phyloP scores from a whole-genome alignment of 2,329 filamentous ascomycete genomes.

The Elsinoe perseae region DNA sequence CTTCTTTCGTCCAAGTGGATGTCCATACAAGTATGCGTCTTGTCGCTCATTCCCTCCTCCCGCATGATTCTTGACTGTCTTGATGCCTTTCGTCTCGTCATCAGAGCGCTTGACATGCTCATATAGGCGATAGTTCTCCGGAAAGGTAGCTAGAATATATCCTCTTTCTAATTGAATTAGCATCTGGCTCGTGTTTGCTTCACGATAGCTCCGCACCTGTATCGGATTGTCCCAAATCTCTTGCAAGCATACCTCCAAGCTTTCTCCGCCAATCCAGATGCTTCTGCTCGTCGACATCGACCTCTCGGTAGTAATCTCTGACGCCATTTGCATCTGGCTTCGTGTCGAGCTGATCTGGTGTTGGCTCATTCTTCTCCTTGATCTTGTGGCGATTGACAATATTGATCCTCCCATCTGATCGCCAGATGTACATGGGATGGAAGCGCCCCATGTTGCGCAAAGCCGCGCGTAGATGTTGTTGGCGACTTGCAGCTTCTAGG shows the following conservation, averaged over 20 bases:
- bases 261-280: slow-evolving; percentile 52
- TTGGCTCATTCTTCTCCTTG: slow-evolving; percentile 46
- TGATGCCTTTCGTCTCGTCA: slow-evolving; percentile 36
- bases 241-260: slow-evolving; percentile 50
- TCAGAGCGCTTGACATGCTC: slow-evolving; percentile 49
- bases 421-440: slow-evolving; percentile 40
- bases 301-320: slow-evolving; percentile 47
- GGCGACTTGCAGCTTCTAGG: neutral
- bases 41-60: slow-evolving; percentile 47
- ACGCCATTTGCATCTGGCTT: slow-evolving; percentile 47
- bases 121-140: slow-evolving; percentile 51
- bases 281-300: slow-evolving; percentile 45
- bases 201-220: slow-evolving; percentile 3
- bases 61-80: slow-evolving; percentile 43
- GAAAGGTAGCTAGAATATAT: slow-evolving; percentile 48
- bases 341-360: slow-evolving; percentile 44
- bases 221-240: slow-evolving; percentile 36
- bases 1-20: slow-evolving; percentile 50
- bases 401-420: slow-evolving; percentile 44
- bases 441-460: slow-evolving; percentile 35
- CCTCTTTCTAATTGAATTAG: slow-evolving; percentile 28
- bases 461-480: neutral
- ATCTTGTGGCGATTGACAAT: slow-evolving; percentile 44
- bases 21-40: slow-evolving; percentile 55
- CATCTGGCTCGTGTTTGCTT: neutral